Percentiles rank a stretch among this genome's conserved stretches.
phyloP scores from a whole-genome alignment of 352 stramenopile species.

The Peronospora farinosa region DNA sequence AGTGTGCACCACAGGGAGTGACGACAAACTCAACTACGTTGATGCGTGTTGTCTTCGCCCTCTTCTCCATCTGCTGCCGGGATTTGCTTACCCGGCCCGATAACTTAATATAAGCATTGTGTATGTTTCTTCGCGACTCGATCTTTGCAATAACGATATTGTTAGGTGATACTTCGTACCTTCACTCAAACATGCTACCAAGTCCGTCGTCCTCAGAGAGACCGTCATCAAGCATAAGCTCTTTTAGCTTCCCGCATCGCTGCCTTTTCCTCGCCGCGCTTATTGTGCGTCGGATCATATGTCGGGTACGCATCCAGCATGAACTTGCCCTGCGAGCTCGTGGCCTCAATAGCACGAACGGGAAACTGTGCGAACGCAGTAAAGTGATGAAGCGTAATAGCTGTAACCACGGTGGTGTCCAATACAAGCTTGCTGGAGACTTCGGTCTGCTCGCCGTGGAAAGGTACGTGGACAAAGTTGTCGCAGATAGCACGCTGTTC shows the following conservation, averaged over 20 bases:
- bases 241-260: conserved; percentile 47
- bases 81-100: conserved; percentile 17
- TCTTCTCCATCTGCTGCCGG: conserved; percentile 21
- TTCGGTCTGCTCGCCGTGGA: conserved; percentile 40
- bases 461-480: conserved; percentile 53
- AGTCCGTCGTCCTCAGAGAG: conserved; percentile 35
- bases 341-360: conserved; percentile 54
- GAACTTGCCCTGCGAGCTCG: conserved; percentile 71
- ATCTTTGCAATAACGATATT: conserved; percentile 2
- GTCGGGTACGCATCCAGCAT: conserved; percentile 58
- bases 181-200: conserved; percentile 43
- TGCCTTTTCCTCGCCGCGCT: conserved; percentile 35
- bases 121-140: conserved; percentile 12
- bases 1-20: conserved; percentile 22
- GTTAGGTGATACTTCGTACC: background rate
- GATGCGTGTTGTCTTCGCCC: conserved; percentile 14
- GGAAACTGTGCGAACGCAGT: conserved; percentile 52
- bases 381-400: conserved; percentile 66
- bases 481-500: conserved; percentile 66
- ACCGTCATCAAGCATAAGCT: conserved; percentile 33
- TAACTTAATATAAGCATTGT: conserved; percentile 36
- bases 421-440: conserved; percentile 33
- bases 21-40: conserved; percentile 8
- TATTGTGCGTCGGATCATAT: conserved; percentile 26
- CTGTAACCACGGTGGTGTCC: conserved; percentile 57